A percentile compares a stretch with the other conserved stretches of the same genome.
These are phyloP conservation scores for Crithidia acanthocephali DNA, from an alignment of 208 protist genomes.

Conservation along the genomic window DNA sequence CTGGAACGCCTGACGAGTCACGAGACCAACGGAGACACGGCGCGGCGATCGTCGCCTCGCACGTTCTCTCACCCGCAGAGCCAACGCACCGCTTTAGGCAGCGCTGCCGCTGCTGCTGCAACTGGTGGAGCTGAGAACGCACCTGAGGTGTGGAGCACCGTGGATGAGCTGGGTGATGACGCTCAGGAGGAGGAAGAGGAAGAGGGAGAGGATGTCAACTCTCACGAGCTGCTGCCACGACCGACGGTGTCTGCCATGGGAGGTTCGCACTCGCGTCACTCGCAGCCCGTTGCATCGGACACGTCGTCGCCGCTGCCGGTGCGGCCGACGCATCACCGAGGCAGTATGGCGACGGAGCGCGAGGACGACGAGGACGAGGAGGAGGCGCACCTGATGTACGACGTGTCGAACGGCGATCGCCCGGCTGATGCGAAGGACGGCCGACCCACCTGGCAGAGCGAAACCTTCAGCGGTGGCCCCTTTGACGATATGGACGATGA, in stretches of 20 bases:
- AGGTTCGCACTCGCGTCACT: neutral
- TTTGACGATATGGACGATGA: slow-evolving; percentile 1
- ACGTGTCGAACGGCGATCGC: neutral
- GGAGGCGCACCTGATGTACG: slow-evolving; percentile 27
- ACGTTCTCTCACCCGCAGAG: neutral
- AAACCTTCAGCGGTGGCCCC: neutral
- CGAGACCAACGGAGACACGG: neutral
- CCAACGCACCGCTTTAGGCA: neutral
- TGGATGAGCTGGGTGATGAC: slow-evolving; percentile 3
- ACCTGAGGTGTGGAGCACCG: slow-evolving; percentile 2
- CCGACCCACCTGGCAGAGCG: slow-evolving; percentile 11
- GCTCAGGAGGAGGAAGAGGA: neutral
- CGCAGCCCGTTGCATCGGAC: neutral
- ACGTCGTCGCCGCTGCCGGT: slow-evolving; percentile 20
- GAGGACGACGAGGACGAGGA: slow-evolving; percentile 4
- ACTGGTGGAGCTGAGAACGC: neutral
- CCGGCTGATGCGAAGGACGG: neutral
- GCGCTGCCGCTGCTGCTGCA: neutral
- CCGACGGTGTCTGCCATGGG: neutral
- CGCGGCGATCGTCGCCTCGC: neutral
- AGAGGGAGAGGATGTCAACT: neutral
- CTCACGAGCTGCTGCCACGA: neutral
- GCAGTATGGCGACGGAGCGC: neutral
- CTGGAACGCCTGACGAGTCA: neutral
- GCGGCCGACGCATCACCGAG: neutral